Base-by-base conservation (phyloP, 2,329 filamentous ascomycete species). In the Neoscytalidium dimidiatum region DNA sequence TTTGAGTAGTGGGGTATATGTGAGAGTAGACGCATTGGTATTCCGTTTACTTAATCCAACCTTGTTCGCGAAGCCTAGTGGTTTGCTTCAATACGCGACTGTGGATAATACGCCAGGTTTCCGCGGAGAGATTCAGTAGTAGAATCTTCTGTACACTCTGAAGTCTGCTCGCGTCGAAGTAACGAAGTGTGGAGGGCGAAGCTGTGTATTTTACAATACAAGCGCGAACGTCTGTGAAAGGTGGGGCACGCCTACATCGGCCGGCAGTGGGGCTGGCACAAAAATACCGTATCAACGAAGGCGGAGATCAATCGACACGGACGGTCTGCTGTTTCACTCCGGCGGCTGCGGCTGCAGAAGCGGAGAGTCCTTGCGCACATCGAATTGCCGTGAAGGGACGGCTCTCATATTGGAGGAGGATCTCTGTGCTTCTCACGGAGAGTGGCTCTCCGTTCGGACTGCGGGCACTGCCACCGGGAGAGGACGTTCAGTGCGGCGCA, bases 301-400 rank as follows among this genome's bases (percentile, higher is more conserved):
- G 28, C 49, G 49, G 9, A 14, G 28, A n/a, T 9, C 49, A 52
- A 52, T 52, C 49, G 33, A 52, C 8, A 28, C 46, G 46, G 46
- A 17, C 46, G 46, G 5, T 46, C 43, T 28, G 46, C 17, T 21
- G 48, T 52, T 52, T 52, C 48, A 52, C 48, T 52, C 48, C 5
- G 48, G 23, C 46, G 23, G 26, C 23, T 49, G 23, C 23, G 46
- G 48, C 48, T 31, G 17, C 28, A 52, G 49, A 51, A 21, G 49
- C 49, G 26, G 49, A 52, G 49, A 33, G 49, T 19, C 52, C 52
- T 43, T 57, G 52, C 35, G 21, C 52, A 57, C 52, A 57, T 57
- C 52, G 33, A 57, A 57, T 28, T 57, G 33, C 52, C 52, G 11
- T 21, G 52, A 41, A 41, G 19, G 52, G 48, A 29, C 17, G 48